These are phyloP conservation scores for Nitzschia sp. DNA, from an alignment of 108 stramenopile genomes.

Conservation along the genomic window DNA sequence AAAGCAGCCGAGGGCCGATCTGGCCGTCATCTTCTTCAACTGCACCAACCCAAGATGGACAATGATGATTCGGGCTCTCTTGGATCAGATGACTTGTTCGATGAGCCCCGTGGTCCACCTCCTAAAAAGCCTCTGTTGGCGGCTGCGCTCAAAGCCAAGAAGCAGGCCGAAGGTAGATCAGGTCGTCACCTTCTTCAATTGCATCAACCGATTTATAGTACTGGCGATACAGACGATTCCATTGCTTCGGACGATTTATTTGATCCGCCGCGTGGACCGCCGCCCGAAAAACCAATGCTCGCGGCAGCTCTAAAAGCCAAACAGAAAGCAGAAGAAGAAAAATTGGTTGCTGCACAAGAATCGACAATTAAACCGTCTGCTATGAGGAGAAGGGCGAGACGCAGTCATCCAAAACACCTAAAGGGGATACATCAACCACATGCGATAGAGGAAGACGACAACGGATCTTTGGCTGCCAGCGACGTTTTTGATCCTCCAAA, in stretches of 20 bases:
- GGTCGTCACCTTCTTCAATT: constrained; percentile 2
- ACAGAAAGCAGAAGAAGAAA: background rate
- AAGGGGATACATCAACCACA: constrained; percentile 1
- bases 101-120: background rate
- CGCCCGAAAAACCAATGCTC: background rate
- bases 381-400: background rate
- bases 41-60: background rate
- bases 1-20: background rate
- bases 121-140: constrained; percentile 14
- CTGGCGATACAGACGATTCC: constrained; percentile 1
- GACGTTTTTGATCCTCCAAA: constrained; percentile 10
- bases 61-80: constrained; percentile 7
- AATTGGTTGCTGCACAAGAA: background rate
- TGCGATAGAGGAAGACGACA: constrained; percentile 8
- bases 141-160: constrained; percentile 18
- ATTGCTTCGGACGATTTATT: constrained; percentile 4
- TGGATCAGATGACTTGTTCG: constrained; percentile 1
- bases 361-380: background rate
- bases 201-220: background rate
- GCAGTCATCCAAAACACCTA: background rate
- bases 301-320: constrained; percentile 17
- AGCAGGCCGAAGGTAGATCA: background rate
- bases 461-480: background rate
- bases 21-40: background rate
- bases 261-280: constrained; percentile 4